Evolutionary conservation across 257 asterid genomes (phyloP).

Genomic region (Primulina huaijiensis): DNA sequence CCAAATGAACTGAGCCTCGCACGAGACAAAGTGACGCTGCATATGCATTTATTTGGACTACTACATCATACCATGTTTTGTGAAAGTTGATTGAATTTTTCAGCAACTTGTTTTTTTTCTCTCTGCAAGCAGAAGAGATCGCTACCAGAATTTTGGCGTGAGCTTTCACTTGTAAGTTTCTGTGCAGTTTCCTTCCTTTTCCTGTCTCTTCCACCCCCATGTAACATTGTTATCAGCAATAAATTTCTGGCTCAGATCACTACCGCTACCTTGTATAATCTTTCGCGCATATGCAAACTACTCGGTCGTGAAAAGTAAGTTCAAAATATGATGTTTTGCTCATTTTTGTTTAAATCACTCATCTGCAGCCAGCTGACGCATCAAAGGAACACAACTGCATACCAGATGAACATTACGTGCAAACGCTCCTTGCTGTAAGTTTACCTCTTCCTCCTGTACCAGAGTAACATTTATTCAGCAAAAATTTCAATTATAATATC

Average conservation of each 20-base stretch:
- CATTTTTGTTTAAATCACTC: constrained; percentile 10
- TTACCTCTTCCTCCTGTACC: constrained; percentile 16
- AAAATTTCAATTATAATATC: constrained; percentile 10
- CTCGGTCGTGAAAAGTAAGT: constrained; percentile 7
- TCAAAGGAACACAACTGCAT: constrained; percentile 90
- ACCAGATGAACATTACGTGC: constrained; percentile 99
- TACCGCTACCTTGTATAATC: neutral
- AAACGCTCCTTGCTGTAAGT: constrained; percentile 85
- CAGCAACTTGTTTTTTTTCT: constrained; percentile 24
- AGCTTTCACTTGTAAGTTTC: constrained; percentile 69
- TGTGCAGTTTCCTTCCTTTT: constrained; percentile 20
- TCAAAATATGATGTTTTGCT: neutral
- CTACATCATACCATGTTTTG: neutral
- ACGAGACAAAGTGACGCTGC: neutral
- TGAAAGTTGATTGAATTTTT: constrained; percentile 8
- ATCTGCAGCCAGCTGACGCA: constrained; percentile 69
- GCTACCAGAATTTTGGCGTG: constrained; percentile 97
- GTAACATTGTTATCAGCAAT: neutral
- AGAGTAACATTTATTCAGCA: neutral
- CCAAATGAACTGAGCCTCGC: neutral
- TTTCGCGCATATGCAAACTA: neutral
- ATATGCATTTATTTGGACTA: constrained; percentile 11
- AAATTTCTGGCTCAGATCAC: neutral
- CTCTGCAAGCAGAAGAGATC: constrained; percentile 63
- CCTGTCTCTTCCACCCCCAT: constrained; percentile 14